Percentiles rank a stretch among this genome's conserved stretches.
Conservation (phyloP, 108 stramenopile species). For the Craspedostauros australis region DNA sequence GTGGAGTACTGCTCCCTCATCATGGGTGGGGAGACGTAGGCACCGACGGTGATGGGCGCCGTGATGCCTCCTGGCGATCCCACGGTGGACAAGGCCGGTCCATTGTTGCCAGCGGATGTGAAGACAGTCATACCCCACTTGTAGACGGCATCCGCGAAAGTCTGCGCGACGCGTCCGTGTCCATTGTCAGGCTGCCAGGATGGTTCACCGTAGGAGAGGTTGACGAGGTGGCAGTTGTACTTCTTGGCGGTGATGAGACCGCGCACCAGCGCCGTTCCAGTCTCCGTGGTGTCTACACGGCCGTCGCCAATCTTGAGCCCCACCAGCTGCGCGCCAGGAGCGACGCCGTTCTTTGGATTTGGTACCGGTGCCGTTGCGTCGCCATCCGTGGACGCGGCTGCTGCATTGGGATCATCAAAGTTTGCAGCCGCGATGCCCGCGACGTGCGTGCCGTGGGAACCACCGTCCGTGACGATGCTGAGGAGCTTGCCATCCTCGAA, state of each 20-base stretch:
- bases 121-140: constrained; percentile 74
- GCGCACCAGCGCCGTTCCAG: constrained; percentile 68
- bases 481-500: constrained; percentile 70
- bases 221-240: constrained; percentile 77
- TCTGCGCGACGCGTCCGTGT: constrained; percentile 53
- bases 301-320: constrained; percentile 87
- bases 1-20: constrained; percentile 54
- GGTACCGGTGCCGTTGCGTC: too few relatives aligned
- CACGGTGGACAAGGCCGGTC: constrained; percentile 82
- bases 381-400: constrained; percentile 15
- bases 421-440: constrained; percentile 79
- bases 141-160: constrained; percentile 58
- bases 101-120: constrained; percentile 85
- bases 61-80: constrained; percentile 79
- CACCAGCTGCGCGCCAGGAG: constrained; percentile 85
- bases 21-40: constrained; percentile 77
- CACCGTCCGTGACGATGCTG: constrained; percentile 75
- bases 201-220: constrained; percentile 87
- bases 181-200: constrained; percentile 41
- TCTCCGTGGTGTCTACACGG: constrained; percentile 84
- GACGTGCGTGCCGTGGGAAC: constrained; percentile 91
- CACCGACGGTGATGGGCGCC: constrained; percentile 67
- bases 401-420: too few relatives aligned
- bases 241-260: constrained; percentile 73
- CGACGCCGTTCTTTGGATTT: constrained; percentile 73